Base-by-base conservation (phyloP, 495 filamentous ascomycete species). In the Xylaria longipes region DNA sequence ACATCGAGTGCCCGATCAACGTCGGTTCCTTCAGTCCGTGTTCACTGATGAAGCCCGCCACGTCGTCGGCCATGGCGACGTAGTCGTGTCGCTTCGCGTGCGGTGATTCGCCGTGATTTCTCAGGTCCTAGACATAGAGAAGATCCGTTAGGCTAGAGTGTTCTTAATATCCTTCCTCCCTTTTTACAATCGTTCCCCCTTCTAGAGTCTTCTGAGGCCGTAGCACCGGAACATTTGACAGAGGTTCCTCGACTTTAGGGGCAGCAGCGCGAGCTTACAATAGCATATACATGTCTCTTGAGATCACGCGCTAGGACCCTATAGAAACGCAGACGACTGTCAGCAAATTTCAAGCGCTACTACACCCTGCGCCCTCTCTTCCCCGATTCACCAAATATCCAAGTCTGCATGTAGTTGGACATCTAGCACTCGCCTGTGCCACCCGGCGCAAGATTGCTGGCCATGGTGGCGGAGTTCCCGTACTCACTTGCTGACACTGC, bases 1-100 rank as follows among this genome's bases (percentile, higher is more conserved):
- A 95, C 95, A 99, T 99, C 1, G 95, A 97, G 83, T 99, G 96
- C 0, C 96, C 96, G 75, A 99, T 94, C 7, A 99, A 82, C 0
- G 92, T 93, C 2, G 89, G 83, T 35, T 91, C 83, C 45, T 87
- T 83, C 39, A 98, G 85, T 3, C 86, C 86, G 80, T 97, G 92
- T 65, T 93, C 80, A 1, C 87, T 72, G 68, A 99, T 91, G 80
- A 99, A 98, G 69, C 88, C 84, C 64, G 90, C 89, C 9, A 98
- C 89, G 75, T 99, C 96, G 66, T 92, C 91, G 5, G 95, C 94
- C 90, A 98, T 96, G 58, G 89, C 86, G 35, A 83, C 81, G 81
- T 98, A 99, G 83, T 94, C 91, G 78, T 99, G 96, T 12, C 84
- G 84, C 17, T 83, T 83, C 71, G 90, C 80, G 79, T 98, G 95